phyloP scores from a whole-genome alignment of 352 stramenopile species.

The Globisporangium cystogenes region DNA sequence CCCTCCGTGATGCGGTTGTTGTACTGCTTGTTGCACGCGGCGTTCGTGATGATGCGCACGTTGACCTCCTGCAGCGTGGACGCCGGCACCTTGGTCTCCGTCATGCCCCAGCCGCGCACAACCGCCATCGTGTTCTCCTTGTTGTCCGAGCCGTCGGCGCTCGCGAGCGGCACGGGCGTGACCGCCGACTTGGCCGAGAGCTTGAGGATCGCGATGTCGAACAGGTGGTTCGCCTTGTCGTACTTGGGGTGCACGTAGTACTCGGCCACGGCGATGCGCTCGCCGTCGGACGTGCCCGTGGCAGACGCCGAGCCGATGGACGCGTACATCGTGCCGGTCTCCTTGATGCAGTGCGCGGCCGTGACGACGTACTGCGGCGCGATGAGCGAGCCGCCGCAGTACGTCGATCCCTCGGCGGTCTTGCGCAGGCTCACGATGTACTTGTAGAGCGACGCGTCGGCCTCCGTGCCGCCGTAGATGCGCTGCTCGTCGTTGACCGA shows the following conservation, averaged over 20 bases:
- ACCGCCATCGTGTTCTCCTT: constrained; percentile 42
- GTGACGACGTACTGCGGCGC: constrained; percentile 60
- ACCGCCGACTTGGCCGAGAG: constrained; percentile 34
- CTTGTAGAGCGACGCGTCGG: constrained; percentile 39
- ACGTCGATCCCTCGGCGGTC: constrained; percentile 30
- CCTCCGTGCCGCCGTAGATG: constrained; percentile 57
- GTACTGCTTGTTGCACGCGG: constrained; percentile 53
- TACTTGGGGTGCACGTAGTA: constrained; percentile 47
- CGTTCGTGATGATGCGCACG: constrained; percentile 49
- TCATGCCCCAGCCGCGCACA: constrained; percentile 57
- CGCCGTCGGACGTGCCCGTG: constrained; percentile 30
- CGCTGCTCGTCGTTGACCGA: constrained; percentile 36
- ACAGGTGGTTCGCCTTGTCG: constrained; percentile 42
- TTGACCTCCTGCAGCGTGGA: constrained; percentile 46
- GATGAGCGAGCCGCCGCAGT: constrained; percentile 66
- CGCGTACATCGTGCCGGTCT: constrained; percentile 30
- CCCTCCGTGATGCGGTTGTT: constrained; percentile 44
- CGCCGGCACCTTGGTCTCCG: constrained; percentile 32
- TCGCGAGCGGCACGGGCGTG: constrained; percentile 25
- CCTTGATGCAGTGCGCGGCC: constrained; percentile 67
- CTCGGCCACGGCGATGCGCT: constrained; percentile 41
- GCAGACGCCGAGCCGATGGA: constrained; percentile 45
- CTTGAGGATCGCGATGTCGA: constrained; percentile 53
- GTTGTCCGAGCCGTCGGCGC: constrained; percentile 41
- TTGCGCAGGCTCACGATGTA: constrained; percentile 56